Percentiles rank a stretch among this genome's conserved stretches.
Conservation (phyloP, 768 basidiomycete genomes). For the Tephrocybe sp. region DNA sequence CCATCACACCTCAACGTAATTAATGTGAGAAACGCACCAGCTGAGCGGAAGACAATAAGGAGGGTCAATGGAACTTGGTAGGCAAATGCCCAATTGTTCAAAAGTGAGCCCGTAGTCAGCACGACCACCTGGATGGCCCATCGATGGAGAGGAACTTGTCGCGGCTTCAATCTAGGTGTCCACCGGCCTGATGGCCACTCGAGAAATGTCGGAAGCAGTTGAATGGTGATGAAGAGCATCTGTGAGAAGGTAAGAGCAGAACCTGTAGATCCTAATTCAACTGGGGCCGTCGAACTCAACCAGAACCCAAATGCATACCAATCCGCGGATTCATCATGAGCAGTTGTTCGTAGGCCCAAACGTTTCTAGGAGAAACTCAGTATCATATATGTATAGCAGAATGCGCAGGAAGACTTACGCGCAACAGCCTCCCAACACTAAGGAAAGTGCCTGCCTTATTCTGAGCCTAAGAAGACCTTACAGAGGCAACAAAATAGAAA, state of each 20-base stretch:
- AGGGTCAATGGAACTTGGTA: slow-evolving; percentile 76
- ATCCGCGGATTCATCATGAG: slow-evolving; percentile 67
- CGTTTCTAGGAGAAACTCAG: slow-evolving; percentile 54
- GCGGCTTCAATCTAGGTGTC: slow-evolving; percentile 58
- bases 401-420: slow-evolving; percentile 44
- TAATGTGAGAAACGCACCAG: slow-evolving; percentile 44
- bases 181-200: slow-evolving; percentile 29
- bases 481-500: not conserved
- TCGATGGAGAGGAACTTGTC: slow-evolving; percentile 63
- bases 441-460: slow-evolving; percentile 41
- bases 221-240: slow-evolving; percentile 74
- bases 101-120: slow-evolving; percentile 60
- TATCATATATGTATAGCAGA: not conserved
- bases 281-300: not conserved
- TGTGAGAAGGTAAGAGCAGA: slow-evolving; percentile 85
- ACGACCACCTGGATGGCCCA: slow-evolving; percentile 77
- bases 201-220: slow-evolving; percentile 66
- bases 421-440: slow-evolving; percentile 86
- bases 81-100: slow-evolving; percentile 84
- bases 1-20: not conserved
- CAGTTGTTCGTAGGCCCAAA: slow-evolving; percentile 75
- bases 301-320: slow-evolving; percentile 48
- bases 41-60: slow-evolving; percentile 84
- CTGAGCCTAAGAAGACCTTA: slow-evolving; percentile 8
- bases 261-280: slow-evolving; percentile 37